phyloP scores from a whole-genome alignment of 1,284 basidiomycete genomes.

The Ceratobasidium sp. region DNA sequence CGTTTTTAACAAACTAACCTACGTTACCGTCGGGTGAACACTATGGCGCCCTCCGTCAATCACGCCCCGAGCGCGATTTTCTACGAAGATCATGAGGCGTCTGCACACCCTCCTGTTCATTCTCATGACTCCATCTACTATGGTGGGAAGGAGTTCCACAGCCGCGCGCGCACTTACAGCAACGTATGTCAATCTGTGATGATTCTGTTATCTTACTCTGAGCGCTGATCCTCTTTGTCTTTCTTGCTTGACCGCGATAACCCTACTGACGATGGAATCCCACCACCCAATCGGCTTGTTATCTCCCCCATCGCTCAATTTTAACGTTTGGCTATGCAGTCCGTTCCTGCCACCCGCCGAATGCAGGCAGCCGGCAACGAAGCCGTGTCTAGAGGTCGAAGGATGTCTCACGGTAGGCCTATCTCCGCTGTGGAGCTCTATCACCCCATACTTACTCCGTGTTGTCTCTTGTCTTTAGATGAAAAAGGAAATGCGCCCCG shows the following conservation, averaged over 20 bases:
- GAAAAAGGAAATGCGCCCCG: constrained; percentile 62
- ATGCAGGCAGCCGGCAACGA: constrained; percentile 43
- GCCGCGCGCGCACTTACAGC: constrained; percentile 85
- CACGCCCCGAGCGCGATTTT: constrained; percentile 70
- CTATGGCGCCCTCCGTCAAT: constrained; percentile 29
- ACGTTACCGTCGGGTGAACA: neutral
- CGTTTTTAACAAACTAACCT: constrained; percentile 2
- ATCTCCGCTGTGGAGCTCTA: neutral
- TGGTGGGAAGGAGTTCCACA: constrained; percentile 76
- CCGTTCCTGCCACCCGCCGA: constrained; percentile 28
- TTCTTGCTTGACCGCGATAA: constrained; percentile 10
- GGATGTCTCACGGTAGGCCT: constrained; percentile 45
- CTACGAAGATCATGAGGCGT: constrained; percentile 65
- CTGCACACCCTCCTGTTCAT: constrained; percentile 61
- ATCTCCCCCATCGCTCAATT: constrained; percentile 3
- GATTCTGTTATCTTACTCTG: constrained; percentile 39
- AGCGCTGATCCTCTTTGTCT: constrained; percentile 10
- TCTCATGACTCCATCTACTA: constrained; percentile 85
- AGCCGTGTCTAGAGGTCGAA: constrained; percentile 37
- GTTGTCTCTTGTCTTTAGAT: constrained; percentile 56
- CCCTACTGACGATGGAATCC: constrained; percentile 24
- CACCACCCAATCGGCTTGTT: constrained; percentile 15
- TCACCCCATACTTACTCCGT: too few species aligned
- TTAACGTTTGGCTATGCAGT: constrained; percentile 12
- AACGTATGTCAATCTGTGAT: constrained; percentile 62